These are phyloP conservation scores for Lumnitzera racemosa DNA, from an alignment of 345 rosid genomes.

Conservation along the genomic window DNA sequence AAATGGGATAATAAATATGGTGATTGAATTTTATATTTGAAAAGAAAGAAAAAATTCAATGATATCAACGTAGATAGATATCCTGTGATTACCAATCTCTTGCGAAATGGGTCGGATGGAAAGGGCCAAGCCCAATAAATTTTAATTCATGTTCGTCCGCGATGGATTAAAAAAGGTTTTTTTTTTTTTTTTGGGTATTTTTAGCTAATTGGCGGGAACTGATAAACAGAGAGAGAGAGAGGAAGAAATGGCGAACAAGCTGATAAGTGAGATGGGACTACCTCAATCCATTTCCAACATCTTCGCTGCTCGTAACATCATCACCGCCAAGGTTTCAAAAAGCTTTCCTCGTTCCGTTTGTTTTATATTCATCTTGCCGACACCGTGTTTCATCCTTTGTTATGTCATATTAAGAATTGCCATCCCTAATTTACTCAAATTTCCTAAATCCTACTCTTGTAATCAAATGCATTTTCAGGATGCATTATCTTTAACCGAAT, in stretches of 20 bases:
- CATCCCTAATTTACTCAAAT: not conserved
- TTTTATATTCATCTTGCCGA: not conserved
- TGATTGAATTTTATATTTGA: no score
- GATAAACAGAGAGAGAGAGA: not conserved
- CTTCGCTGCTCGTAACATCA: slow-evolving; percentile 71
- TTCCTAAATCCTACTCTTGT: not conserved
- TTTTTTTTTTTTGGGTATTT: no score
- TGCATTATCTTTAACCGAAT: slow-evolving; percentile 61
- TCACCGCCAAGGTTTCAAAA: slow-evolving; percentile 50
- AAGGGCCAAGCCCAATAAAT: no score
- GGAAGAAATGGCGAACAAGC: slow-evolving; percentile 52
- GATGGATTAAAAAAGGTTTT: no score
- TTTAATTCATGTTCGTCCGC: no score
- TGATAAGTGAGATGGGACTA: slow-evolving; percentile 55
- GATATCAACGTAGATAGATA: no score
- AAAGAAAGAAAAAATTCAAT: no score
- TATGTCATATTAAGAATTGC: not conserved
- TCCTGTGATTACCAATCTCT: no score
- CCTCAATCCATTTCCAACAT: slow-evolving; percentile 42
- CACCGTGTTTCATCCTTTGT: not conserved
- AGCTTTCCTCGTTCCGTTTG: not conserved
- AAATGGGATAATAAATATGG: no score
- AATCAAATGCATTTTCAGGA: slow-evolving; percentile 30
- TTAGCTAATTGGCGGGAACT: slow-evolving; percentile 14
- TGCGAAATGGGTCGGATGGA: no score